Percentiles rank a stretch among this genome's conserved stretches.
Evolutionary conservation across 495 filamentous ascomycete species (phyloP).

Genomic region (Trichoderma orchidacearum): DNA sequence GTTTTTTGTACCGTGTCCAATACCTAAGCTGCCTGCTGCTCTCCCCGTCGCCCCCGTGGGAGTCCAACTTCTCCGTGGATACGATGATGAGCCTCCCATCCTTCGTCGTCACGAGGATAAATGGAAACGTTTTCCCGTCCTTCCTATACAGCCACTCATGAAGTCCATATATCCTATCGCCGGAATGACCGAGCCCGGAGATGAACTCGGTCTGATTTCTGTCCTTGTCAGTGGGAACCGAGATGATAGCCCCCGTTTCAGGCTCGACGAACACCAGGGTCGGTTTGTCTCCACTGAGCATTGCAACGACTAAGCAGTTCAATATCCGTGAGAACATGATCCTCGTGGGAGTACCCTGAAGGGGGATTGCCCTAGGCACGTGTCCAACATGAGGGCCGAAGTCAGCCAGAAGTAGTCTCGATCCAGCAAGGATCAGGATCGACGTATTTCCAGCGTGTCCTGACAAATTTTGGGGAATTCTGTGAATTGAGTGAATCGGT

Average conservation of each 20-base stretch:
- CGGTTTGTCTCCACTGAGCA: slow-evolving; percentile 19
- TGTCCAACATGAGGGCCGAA: slow-evolving; percentile 30
- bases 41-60: neutral
- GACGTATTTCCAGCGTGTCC: slow-evolving; percentile 11
- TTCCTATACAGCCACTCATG: slow-evolving; percentile 31
- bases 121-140: slow-evolving; percentile 25
- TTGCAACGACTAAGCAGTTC: slow-evolving; percentile 37
- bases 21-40: slow-evolving; percentile 18
- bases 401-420: slow-evolving; percentile 35
- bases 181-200: slow-evolving; percentile 23
- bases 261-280: slow-evolving; percentile 34
- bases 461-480: slow-evolving; percentile 11
- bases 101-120: slow-evolving; percentile 25
- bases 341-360: slow-evolving; percentile 35
- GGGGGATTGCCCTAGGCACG: slow-evolving; percentile 35
- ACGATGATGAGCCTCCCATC: slow-evolving; percentile 32
- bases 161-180: slow-evolving; percentile 25
- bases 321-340: slow-evolving; percentile 38
- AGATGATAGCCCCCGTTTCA: slow-evolving; percentile 30
- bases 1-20: slow-evolving; percentile 27
- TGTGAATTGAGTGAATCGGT: slow-evolving; percentile 17
- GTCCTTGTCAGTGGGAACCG: slow-evolving; percentile 20
- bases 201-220: slow-evolving; percentile 17
- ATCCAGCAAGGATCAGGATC: slow-evolving; percentile 25
- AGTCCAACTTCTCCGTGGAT: slow-evolving; percentile 16